Percentiles rank a stretch among this genome's conserved stretches.
These are phyloP conservation scores for Pseudogymnoascus pannorum DNA, from an alignment of 2,329 filamentous ascomycete species.

Conservation along the genomic window DNA sequence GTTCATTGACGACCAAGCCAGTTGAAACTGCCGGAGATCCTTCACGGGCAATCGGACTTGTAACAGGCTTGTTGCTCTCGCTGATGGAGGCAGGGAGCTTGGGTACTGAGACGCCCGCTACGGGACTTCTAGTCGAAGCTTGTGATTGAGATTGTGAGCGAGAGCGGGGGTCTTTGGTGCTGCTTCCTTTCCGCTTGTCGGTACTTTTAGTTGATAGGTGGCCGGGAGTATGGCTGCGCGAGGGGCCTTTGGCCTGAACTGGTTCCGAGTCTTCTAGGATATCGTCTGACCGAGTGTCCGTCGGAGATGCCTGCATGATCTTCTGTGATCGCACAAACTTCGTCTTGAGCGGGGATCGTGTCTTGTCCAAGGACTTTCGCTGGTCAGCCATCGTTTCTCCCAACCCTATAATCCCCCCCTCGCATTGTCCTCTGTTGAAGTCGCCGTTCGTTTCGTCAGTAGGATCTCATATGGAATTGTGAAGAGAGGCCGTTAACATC, in stretches of 20 bases:
- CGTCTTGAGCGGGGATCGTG: slow-evolving; percentile 31
- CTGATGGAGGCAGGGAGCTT: background rate
- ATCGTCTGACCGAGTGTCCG: slow-evolving; percentile 29
- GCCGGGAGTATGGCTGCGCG: slow-evolving; percentile 55
- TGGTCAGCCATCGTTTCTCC: slow-evolving; percentile 28
- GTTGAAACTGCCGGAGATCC: slow-evolving; percentile 20
- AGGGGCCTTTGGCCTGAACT: slow-evolving; percentile 30
- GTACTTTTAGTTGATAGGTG: slow-evolving; percentile 52
- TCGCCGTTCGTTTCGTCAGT: background rate
- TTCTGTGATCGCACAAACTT: slow-evolving; percentile 48
- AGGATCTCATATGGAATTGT: slow-evolving; percentile 1
- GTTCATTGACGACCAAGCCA: slow-evolving; percentile 20
- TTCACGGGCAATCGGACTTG: background rate
- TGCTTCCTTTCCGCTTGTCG: slow-evolving; percentile 25
- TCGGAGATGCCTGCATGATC: slow-evolving; percentile 36
- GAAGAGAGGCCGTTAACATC: slow-evolving; percentile 3
- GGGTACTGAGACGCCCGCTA: background rate
- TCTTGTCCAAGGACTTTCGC: slow-evolving; percentile 25
- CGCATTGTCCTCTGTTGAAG: slow-evolving; percentile 17
- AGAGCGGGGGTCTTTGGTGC: slow-evolving; percentile 25
- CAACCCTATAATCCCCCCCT: background rate
- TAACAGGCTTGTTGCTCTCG: background rate
- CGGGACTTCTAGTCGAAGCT: slow-evolving; percentile 15
- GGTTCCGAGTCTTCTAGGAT: slow-evolving; percentile 32
- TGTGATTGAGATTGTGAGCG: slow-evolving; percentile 29